Evolutionary conservation across 768 basidiomycete species (phyloP).

Genomic region (Coprinellus aureogranulatus): DNA sequence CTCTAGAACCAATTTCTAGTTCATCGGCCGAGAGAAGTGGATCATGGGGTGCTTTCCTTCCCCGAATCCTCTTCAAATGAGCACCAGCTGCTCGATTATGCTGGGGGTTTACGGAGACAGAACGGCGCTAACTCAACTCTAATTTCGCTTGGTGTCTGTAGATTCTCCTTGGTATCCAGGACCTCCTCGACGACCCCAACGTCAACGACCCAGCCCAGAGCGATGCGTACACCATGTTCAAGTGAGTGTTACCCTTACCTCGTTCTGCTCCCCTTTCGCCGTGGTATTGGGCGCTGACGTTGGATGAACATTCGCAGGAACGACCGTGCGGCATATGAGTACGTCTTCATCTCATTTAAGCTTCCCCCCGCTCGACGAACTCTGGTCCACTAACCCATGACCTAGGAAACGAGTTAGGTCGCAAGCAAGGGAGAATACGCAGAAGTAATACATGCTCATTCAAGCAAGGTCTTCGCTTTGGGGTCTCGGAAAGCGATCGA

Average conservation of each 20-base stretch:
- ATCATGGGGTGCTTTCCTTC: too few species aligned
- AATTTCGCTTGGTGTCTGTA: conserved; percentile 28
- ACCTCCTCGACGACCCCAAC: conserved; percentile 92
- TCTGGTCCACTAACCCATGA: conserved; percentile 6
- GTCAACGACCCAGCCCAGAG: conserved; percentile 97
- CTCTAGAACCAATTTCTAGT: too few species aligned
- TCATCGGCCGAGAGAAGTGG: too few species aligned
- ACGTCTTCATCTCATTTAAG: conserved; percentile 27
- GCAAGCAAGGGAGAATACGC: conserved; percentile 88
- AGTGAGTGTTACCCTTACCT: conserved; percentile 70
- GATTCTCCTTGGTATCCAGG: conserved; percentile 96
- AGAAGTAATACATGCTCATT: conserved; percentile 52
- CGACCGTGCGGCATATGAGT: conserved; percentile 93
- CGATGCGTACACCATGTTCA: conserved; percentile 98
- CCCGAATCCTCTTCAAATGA: too few species aligned
- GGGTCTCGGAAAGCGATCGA: too few species aligned
- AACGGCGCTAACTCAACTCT: too few species aligned
- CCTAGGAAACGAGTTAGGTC: conserved; percentile 73
- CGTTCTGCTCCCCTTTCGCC: not conserved
- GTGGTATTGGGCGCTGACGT: not conserved
- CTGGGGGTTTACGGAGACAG: too few species aligned
- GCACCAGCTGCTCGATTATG: too few species aligned
- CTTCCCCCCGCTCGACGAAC: not conserved
- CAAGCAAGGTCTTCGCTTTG: too few species aligned
- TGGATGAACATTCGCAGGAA: conserved; percentile 54